Evolutionary conservation across 495 filamentous ascomycete species (phyloP).

Genomic region (Podospora conica): DNA sequence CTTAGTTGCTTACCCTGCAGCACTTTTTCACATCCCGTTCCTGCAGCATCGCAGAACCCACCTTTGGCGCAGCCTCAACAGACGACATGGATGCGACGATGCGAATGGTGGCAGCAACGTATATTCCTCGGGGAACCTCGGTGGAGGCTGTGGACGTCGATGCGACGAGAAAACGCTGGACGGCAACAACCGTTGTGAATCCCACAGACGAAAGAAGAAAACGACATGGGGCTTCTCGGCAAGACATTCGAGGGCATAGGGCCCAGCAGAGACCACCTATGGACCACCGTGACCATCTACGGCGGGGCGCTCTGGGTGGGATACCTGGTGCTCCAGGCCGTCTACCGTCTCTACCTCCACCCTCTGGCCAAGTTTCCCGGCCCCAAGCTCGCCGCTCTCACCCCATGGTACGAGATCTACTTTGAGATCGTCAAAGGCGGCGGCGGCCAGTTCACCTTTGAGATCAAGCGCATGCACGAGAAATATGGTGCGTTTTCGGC

Average conservation of each 20-base stretch:
- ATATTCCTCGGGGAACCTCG: no score
- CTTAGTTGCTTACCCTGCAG: no score
- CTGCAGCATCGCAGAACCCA: no score
- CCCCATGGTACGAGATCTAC: background rate
- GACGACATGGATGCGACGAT: no score
- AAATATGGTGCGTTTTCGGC: background rate
- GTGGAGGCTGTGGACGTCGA: no score
- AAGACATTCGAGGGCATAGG: background rate
- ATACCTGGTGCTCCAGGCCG: background rate
- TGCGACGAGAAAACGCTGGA: no score
- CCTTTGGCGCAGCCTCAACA: no score
- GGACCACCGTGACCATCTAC: background rate
- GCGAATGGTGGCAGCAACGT: no score
- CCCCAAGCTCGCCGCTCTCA: conserved; percentile 24
- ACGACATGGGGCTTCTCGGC: background rate
- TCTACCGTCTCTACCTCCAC: conserved; percentile 43
- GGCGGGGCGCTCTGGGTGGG: background rate
- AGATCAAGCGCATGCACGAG: conserved; percentile 6
- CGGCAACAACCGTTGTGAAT: background rate
- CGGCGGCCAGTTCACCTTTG: background rate
- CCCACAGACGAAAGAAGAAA: background rate
- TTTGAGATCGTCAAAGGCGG: background rate
- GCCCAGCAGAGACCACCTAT: background rate
- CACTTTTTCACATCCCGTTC: no score
- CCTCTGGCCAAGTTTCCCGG: conserved; percentile 42